Evolutionary conservation across 2,329 filamentous ascomycete species (phyloP), one percentile per base, ranked within the genome.

Genomic region (Hypoxylon sp.): DNA sequence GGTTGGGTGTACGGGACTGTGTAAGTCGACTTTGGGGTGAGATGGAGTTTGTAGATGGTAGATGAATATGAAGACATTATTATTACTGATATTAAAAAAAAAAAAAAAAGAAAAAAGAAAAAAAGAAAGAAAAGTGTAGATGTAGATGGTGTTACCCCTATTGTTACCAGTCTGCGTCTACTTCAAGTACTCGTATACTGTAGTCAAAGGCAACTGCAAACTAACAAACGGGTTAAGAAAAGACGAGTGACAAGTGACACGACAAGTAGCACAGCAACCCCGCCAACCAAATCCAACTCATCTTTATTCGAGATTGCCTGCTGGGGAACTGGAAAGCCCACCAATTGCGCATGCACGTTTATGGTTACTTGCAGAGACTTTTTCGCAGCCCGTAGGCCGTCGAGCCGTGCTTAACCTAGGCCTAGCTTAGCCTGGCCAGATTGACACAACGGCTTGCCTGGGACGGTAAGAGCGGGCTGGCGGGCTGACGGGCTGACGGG

Each of bases 21-120:
- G 49, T 40, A 63, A 35, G 31, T 35, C 31, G 31, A n/a, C n/a
- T n/a, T n/a, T n/a, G n/a, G n/a, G n/a, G n/a, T n/a, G n/a, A n/a
- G n/a, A n/a, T n/a, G n/a, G n/a, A n/a, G n/a, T n/a, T n/a, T 58
- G 49, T 21, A 56, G 64, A 55, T 63, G 62, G 50, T 58, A 40
- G 42, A 54, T 62, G 41, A n/a, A n/a, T n/a, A n/a, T n/a, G n/a
- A n/a, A n/a, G n/a, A n/a, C n/a, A n/a, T n/a, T n/a, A n/a, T n/a
- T n/a, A n/a, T n/a, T n/a, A 42, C 24, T 29, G 48, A 53, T 54
- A n/a, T 54, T 23, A 27, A 21, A 17, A 53, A 48, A 51, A 38
- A 48, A 41, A 42, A 51, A 45, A 46, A 41, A 58, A n/a, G n/a
- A n/a, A n/a, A n/a, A n/a, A n/a, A n/a, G n/a, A n/a, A n/a, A n/a